Evolutionary conservation across 1,284 basidiomycete genomes (phyloP), one percentile per base, ranked within the genome.

Genomic region (Ustilago sp.): DNA sequence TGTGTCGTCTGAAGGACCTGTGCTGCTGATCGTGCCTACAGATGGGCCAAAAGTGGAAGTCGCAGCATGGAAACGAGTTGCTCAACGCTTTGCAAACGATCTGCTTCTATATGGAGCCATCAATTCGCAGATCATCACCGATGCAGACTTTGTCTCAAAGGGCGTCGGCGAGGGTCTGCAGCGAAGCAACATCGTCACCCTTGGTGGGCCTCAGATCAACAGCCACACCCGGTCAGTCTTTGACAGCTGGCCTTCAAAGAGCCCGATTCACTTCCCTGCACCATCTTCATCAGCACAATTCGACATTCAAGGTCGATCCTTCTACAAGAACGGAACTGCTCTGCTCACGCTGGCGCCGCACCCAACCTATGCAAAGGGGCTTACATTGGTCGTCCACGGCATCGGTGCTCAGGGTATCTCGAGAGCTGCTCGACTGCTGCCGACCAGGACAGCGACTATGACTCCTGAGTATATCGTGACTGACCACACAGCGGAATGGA

Each of bases 381-480:
- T 78, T 19, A 48, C 59, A 5, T 35, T 80, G 43, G 56, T 76
- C 15, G 64, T 72, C 3, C 67, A 65, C 28, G 76, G 77, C 1
- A 71, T 74, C 3, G 65, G 66, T 23, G 12, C 35, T 7, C 34
- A 73, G 1, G 77, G 76, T 19, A 54, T 80, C 11, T 47, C 61
- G 23, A n/a, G 66, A 13, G 76, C 73, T 9, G 79, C 65, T 7
- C 58, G 77, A 8, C 28, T 79, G 55, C 56, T 80, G 8, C 79
- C 79, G 17, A 78, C 75, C 3, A 38, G 77, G 15, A 79, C 79
- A 12, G 79, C 66, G 2, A 73, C 77, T 5, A 67, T 68, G 67
- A 58, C 74, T 2, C 79, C 79, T 9, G 79, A 80, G 32, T 80
- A 70, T 69, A 47, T 79, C n/a, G 77, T 79, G 28, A 34, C 56